These are phyloP conservation scores for Melanomma pulvis-pyrius DNA, from an alignment of 495 filamentous ascomycete species.

Conservation along the genomic window DNA sequence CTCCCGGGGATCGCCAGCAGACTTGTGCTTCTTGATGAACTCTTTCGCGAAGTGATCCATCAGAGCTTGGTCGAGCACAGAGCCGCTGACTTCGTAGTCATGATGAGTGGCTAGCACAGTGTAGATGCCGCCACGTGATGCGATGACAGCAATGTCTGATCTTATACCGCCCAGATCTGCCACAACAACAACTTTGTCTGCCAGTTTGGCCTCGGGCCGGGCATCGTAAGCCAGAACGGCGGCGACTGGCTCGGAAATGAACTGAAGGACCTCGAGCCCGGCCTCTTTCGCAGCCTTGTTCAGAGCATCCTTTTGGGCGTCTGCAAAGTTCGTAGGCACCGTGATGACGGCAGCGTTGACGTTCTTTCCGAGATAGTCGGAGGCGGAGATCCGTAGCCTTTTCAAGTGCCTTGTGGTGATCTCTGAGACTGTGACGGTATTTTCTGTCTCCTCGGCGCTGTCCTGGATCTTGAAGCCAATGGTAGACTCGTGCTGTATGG, in stretches of 20 bases:
- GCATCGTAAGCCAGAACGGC: conserved; percentile 92
- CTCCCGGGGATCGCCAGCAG: conserved; percentile 70
- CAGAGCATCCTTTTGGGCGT: conserved; percentile 80
- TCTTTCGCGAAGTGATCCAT: conserved; percentile 98
- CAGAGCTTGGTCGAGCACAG: conserved; percentile 81
- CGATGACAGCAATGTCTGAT: conserved; percentile 87
- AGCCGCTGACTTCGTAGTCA: conserved; percentile 87
- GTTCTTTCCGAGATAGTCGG: conserved; percentile 87
- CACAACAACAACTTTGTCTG: conserved; percentile 89
- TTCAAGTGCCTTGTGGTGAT: conserved; percentile 84
- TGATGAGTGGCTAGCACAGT: conserved; percentile 90
- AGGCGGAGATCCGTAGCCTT: conserved; percentile 78
- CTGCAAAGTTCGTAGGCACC: conserved; percentile 88
- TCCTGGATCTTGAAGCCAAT: conserved; percentile 85
- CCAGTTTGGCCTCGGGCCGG: conserved; percentile 68
- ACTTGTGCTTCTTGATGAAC: conserved; percentile 92
- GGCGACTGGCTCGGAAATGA: conserved; percentile 91
- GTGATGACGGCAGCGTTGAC: conserved; percentile 93
- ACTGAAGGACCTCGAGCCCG: conserved; percentile 85
- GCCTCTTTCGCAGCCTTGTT: conserved; percentile 76
- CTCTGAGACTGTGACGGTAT: conserved; percentile 77
- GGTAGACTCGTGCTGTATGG: conserved; percentile 69
- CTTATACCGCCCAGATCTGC: conserved; percentile 92
- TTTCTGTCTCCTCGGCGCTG: conserved; percentile 67
- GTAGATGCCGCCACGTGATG: conserved; percentile 93